A percentile compares a stretch with the other conserved stretches of the same genome.
Conservation (phyloP, 1,284 basidiomycete genomes). For the Cutaneotrichosporon cutaneum region DNA sequence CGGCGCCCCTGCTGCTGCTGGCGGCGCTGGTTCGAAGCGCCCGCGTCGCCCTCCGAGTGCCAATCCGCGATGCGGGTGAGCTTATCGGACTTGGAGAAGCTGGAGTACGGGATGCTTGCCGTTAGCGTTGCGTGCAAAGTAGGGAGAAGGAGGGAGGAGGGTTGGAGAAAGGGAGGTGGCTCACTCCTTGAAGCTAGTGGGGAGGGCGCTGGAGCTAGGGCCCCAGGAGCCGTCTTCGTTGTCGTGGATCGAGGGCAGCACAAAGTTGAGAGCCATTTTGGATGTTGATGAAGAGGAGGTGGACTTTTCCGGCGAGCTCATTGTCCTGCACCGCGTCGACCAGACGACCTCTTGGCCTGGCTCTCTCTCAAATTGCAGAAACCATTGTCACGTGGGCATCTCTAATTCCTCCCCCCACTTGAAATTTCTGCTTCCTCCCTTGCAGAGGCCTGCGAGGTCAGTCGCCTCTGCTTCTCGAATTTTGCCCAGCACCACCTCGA, state of each 20-base stretch:
- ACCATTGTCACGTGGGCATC: constrained; percentile 4
- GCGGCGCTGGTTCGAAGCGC: constrained; percentile 48
- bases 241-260: constrained; percentile 52
- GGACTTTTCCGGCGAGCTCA: constrained; percentile 9
- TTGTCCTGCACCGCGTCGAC: neutral
- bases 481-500: constrained; percentile 3
- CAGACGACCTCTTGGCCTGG: neutral
- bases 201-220: constrained; percentile 48
- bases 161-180: constrained; percentile 16
- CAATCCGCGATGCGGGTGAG: constrained; percentile 97
- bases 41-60: constrained; percentile 70
- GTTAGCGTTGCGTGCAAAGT: neutral
- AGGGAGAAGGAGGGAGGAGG: neutral
- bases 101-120: constrained; percentile 80
- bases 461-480: constrained; percentile 1
- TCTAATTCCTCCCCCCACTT: constrained; percentile 8
- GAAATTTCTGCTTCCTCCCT: constrained; percentile 8
- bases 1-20: constrained; percentile 39
- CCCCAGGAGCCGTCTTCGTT: constrained; percentile 55
- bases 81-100: constrained; percentile 97
- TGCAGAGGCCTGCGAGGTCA: constrained; percentile 1
- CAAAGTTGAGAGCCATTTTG: constrained; percentile 48
- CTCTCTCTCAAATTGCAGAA: neutral
- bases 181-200: constrained; percentile 53
- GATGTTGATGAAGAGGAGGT: constrained; percentile 10